Conservation (phyloP, 768 basidiomycete genomes). For the Leccinellum albellum region DNA sequence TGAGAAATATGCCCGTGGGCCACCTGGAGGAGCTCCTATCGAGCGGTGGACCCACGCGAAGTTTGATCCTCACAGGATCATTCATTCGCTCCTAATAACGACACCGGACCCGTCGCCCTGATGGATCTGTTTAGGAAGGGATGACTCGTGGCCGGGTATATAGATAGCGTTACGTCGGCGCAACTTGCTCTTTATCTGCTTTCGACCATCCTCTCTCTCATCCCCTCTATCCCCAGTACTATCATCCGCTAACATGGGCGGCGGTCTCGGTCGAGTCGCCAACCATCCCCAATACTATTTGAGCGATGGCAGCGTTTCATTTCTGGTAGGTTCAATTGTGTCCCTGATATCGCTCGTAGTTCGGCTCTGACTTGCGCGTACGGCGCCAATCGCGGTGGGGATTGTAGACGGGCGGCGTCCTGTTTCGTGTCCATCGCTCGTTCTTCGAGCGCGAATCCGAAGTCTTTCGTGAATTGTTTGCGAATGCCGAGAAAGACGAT, state of each 20-base stretch:
- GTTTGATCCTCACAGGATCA: constrained; percentile 12
- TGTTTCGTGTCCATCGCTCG: constrained; percentile 53
- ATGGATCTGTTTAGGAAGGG: constrained; percentile 17
- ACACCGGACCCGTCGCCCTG: constrained; percentile 4
- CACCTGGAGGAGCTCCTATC: background rate
- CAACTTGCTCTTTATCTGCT: background rate
- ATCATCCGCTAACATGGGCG: constrained; percentile 10
- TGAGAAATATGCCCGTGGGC: background rate
- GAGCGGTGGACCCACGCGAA: background rate
- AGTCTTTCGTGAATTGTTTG: constrained; percentile 38
- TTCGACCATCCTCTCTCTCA: background rate
- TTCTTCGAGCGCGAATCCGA: constrained; percentile 59
- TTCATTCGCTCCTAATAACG: background rate
- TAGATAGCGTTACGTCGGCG: constrained; percentile 6
- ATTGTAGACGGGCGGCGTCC: constrained; percentile 44
- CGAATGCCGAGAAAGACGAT: constrained; percentile 24
- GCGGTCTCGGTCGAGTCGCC: constrained; percentile 5
- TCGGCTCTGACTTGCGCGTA: constrained; percentile 1
- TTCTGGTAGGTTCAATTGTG: constrained; percentile 14
- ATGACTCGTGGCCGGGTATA: constrained; percentile 14
- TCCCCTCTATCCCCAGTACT: background rate
- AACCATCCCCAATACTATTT: constrained; percentile 12
- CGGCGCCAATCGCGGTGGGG: background rate
- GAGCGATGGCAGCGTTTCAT: constrained; percentile 8
- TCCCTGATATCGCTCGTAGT: background rate